These are phyloP conservation scores for Solanum verrucosum DNA, from an alignment of 257 asterid genomes.

Conservation along the genomic window DNA sequence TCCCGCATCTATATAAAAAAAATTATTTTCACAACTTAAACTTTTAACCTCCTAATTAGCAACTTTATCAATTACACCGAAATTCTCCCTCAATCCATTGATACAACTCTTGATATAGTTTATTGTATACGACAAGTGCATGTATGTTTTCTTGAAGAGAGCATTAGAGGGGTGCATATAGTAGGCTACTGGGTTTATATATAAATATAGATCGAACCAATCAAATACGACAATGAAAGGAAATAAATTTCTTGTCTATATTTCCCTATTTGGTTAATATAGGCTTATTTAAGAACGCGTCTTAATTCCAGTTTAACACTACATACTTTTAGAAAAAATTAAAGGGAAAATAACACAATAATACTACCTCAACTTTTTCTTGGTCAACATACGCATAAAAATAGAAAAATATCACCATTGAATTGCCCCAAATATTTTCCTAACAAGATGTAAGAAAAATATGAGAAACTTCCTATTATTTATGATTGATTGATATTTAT, in stretches of 20 bases:
- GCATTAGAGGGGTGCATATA: background rate
- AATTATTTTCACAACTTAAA: background rate
- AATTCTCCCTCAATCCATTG: background rate
- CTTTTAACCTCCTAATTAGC: background rate
- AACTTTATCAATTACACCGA: background rate
- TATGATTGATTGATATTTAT: background rate
- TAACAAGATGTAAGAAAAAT: background rate
- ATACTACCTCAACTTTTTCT: background rate
- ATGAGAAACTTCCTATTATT: background rate
- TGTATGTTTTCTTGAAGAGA: background rate
- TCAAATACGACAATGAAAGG: background rate
- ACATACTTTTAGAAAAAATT: background rate
- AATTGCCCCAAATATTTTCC: background rate
- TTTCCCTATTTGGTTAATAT: background rate
- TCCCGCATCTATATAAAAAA: background rate
- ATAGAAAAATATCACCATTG: background rate
- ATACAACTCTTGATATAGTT: background rate
- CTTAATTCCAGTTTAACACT: background rate
- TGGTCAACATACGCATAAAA: background rate
- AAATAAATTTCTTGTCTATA: background rate
- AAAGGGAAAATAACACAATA: background rate
- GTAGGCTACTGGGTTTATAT: background rate
- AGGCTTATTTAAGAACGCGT: background rate
- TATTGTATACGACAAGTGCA: background rate
- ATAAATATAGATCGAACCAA: background rate